Base-by-base conservation (phyloP, 495 filamentous ascomycete genomes). In the Bacidia rubella region DNA sequence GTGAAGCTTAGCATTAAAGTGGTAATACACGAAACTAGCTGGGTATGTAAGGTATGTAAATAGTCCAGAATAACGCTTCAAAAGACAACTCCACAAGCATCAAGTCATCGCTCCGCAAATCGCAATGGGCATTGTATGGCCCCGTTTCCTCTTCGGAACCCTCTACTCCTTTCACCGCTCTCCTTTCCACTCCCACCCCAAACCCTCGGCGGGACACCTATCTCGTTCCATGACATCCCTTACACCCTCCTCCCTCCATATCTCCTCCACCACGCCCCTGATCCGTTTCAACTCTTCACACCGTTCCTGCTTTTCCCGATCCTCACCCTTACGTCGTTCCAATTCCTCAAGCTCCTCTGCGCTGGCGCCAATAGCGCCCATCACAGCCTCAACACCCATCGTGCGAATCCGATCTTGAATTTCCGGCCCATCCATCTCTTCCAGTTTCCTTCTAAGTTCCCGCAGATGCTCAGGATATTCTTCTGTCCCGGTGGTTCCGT, bases 371-470 rank as follows among this genome's bases (percentile, higher is more conserved):
- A 81, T 66, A 58, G 80, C 74, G 53, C 78, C 68, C 21, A 88
- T 80, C 0, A 83, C 74, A 27, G 67, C 70, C 1, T 83, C 75
- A 2, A 73, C 67, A 0, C 80, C 79, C 2, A 74, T 66, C 32
- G 73, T 72, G 9, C 74, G 63, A 7, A 81, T 76, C 24, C 74
- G 71, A 45, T 71, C 70, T 40, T 68, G 68, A 22, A 82, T 68
- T 47, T 80, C 74, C 24, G 81, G 76, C 15, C 78, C 77, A 5
- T 76, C 77, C 3, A 87, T 54, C 21, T 76, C 78, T 47, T 90
- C 82, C 22, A 89, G 65, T 51, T 79, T 71, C 48, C 76, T 70
- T 3, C 77, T 69, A 26, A 90, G 64, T 23, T 81, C 57, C 9
- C 71, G 60, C 2, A 81, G 59, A 55, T 86, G 81, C 12, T 78